Conservation (phyloP, 2,329 filamentous ascomycete species). For the Tympanopsis confertula region DNA sequence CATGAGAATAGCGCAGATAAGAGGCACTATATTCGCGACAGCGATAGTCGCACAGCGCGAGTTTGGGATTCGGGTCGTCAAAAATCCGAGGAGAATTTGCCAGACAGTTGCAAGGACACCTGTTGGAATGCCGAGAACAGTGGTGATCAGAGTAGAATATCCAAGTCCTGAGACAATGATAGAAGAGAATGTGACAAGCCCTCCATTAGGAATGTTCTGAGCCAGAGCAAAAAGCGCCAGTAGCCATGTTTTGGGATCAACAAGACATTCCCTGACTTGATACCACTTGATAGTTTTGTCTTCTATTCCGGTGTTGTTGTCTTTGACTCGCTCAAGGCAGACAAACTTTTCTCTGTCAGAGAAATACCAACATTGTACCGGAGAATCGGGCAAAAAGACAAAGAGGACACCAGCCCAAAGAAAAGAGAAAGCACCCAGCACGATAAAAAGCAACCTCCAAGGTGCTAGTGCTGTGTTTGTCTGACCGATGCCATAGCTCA, state of each 20-base stretch:
- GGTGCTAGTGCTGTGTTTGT: conserved; percentile 41
- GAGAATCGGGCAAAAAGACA: conserved; percentile 43
- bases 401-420: conserved; percentile 47
- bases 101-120: conserved; percentile 13
- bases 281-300: conserved; percentile 40
- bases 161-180: conserved; percentile 50
- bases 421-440: conserved; percentile 46
- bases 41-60: conserved; percentile 7
- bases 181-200: conserved; percentile 34
- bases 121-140: conserved; percentile 18
- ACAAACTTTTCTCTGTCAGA: conserved; percentile 36
- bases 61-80: conserved; percentile 8
- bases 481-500: conserved; percentile 49
- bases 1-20: no score
- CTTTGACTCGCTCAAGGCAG: conserved; percentile 38
- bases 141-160: conserved; percentile 26
- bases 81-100: no score
- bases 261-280: conserved; percentile 42
- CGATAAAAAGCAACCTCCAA: conserved; percentile 59
- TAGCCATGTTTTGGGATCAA: conserved; percentile 42
- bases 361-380: conserved; percentile 39
- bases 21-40: no score
- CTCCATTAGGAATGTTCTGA: conserved; percentile 3
- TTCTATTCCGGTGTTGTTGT: conserved; percentile 47
- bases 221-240: conserved; percentile 1